These are phyloP conservation scores for Trematosphaeria pertusa DNA, from an alignment of 2,329 filamentous ascomycete species.

Conservation along the genomic window DNA sequence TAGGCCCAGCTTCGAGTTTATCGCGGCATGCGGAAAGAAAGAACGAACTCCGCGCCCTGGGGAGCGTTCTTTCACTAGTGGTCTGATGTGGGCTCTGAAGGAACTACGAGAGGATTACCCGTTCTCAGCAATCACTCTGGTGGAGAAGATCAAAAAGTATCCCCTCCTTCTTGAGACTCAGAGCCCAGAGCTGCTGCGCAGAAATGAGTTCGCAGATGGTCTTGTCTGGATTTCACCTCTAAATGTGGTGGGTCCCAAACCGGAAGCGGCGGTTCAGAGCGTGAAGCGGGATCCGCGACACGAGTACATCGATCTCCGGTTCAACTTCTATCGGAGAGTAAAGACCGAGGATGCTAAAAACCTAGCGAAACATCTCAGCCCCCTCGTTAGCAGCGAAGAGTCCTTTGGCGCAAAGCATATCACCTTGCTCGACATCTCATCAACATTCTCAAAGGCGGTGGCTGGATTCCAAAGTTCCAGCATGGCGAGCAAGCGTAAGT, in stretches of 20 bases:
- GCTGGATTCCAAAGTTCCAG: background rate
- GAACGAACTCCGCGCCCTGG: conserved; percentile 3
- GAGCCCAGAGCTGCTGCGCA: conserved; percentile 1
- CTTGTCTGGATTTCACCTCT: conserved; percentile 14
- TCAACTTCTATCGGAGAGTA: conserved; percentile 12
- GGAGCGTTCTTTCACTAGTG: conserved; percentile 7
- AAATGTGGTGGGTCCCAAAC: background rate
- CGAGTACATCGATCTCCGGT: conserved; percentile 13
- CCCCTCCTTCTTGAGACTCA: background rate
- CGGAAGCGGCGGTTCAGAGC: background rate
- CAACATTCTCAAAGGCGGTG: background rate
- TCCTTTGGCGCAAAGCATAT: conserved; percentile 10
- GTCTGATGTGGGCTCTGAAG: conserved; percentile 6
- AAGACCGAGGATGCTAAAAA: conserved; percentile 4
- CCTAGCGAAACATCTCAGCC: conserved; percentile 8
- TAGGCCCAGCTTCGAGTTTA: conserved; percentile 7
- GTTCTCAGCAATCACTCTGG: conserved; percentile 3
- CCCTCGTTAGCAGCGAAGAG: conserved; percentile 3
- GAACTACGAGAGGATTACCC: background rate
- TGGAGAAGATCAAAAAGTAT: conserved; percentile 6
- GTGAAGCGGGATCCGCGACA: conserved; percentile 3
- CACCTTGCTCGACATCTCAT: conserved; percentile 5
- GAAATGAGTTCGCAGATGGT: conserved; percentile 1
- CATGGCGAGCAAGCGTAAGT: background rate
- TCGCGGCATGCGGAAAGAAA: conserved; percentile 8